Conservation (phyloP, 2,329 filamentous ascomycete genomes). For the Exserohilum turcica region DNA sequence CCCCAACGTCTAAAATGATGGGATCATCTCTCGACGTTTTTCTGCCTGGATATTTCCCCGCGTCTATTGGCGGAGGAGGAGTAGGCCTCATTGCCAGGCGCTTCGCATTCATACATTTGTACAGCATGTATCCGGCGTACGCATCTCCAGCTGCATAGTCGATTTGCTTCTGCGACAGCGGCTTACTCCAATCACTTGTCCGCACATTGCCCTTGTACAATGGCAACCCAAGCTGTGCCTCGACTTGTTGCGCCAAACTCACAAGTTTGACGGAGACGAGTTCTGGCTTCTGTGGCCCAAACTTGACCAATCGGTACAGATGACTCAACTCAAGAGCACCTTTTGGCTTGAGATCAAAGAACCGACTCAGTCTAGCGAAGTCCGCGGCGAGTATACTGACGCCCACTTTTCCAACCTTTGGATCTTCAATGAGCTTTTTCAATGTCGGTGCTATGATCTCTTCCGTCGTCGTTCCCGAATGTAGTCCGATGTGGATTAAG, state of each 20-base stretch:
- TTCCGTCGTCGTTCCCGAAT: slow-evolving; percentile 47
- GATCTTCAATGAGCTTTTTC: slow-evolving; percentile 72
- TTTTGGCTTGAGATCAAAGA: slow-evolving; percentile 65
- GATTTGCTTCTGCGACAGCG: slow-evolving; percentile 68
- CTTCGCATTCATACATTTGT: slow-evolving; percentile 70
- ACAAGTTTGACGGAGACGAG: slow-evolving; percentile 56
- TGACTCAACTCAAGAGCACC: slow-evolving; percentile 83
- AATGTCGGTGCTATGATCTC: slow-evolving; percentile 74
- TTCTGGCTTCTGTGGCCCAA: slow-evolving; percentile 58
- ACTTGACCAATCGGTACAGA: slow-evolving; percentile 77
- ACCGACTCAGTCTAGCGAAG: slow-evolving; percentile 67
- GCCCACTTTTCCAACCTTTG: slow-evolving; percentile 73
- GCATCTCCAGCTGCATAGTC: slow-evolving; percentile 81
- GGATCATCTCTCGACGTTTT: slow-evolving; percentile 20
- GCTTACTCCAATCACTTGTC: slow-evolving; percentile 72
- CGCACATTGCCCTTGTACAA: slow-evolving; percentile 81
- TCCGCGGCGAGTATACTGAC: slow-evolving; percentile 71
- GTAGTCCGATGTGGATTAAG: slow-evolving; percentile 77
- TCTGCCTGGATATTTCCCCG: slow-evolving; percentile 32
- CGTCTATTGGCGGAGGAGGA: slow-evolving; percentile 32
- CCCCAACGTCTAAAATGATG: slow-evolving; percentile 27
- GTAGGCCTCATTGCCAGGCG: slow-evolving; percentile 53
- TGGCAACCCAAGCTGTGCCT: slow-evolving; percentile 73
- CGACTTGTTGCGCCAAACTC: slow-evolving; percentile 69
- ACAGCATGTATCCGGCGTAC: slow-evolving; percentile 81